Base-by-base conservation (phyloP, 2,329 filamentous ascomycete genomes). In the Diaporthe ilicicola region DNA sequence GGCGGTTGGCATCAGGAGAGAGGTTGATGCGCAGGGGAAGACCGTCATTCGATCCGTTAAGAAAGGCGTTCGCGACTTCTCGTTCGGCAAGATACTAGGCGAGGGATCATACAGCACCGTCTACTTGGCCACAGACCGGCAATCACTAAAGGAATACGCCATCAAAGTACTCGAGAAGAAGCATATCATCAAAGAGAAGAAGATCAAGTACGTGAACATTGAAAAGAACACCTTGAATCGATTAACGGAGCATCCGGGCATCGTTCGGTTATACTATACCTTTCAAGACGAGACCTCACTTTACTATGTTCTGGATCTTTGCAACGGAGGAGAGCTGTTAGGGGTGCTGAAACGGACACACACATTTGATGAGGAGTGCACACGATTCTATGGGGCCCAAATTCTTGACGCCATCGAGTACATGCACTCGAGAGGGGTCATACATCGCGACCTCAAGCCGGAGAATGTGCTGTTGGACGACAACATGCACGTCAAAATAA, bases 141-240 rank as follows among this genome's bases (percentile, higher is more conserved):
- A 97, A 81, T 97, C 94, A 1, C 84, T 97, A 70, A 97, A 97
- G 77, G 95, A 99, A 81, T 98, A 98, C 79, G 96, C 96, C 32
- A 95, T 99, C 83, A 99, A 99, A 81, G 95, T 99, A 19, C 89
- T 99, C 56, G 96, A 99, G 83, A 99, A 99, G 84, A 90, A 94
- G 77, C 96, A 99, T 81, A 99, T 99, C 78, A 99, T 99, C 86
- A 99, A 98, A 82, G 96, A 99, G 84, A 98, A 97, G 83, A 99
- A 99, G 87, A 97, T 99, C 78, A 99, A 99, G 86, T 99, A 99
- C 79, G 96, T 99, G 82, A 99, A 98, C 82, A 99, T 99, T 77
- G 96, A 99, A 82, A 98, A 98, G 84, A 95, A 99, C 82, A 98
- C 96, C 0, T 86, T 99, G 69, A 99, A 99, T 79, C 91, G 96